These are phyloP conservation scores for Pseudogymnoascus sp. DNA, from an alignment of 2,329 filamentous ascomycete species.

Conservation along the genomic window DNA sequence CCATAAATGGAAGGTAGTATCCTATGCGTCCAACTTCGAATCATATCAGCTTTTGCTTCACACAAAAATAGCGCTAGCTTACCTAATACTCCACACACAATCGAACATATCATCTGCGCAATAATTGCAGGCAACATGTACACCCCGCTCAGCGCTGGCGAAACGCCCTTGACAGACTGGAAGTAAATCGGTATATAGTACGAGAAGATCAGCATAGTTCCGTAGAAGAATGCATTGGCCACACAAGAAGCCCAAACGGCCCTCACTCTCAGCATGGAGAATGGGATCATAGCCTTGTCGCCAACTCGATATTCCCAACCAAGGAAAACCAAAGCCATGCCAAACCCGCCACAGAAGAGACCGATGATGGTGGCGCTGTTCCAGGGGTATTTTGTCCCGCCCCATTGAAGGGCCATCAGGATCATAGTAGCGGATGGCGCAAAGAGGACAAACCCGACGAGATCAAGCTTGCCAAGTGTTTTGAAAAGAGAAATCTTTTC, in stretches of 20 bases:
- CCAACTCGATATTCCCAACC: slow-evolving; percentile 26
- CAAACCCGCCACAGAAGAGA: slow-evolving; percentile 24
- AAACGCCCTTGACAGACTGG: slow-evolving; percentile 26
- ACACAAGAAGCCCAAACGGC: slow-evolving; percentile 20
- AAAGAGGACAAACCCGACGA: slow-evolving; percentile 31
- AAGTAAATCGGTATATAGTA: slow-evolving; percentile 31
- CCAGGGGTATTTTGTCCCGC: slow-evolving; percentile 32
- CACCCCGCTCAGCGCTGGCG: slow-evolving; percentile 24
- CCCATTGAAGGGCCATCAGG: slow-evolving; percentile 33
- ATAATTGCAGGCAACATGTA: slow-evolving; percentile 23
- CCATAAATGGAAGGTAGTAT: slow-evolving; percentile 31
- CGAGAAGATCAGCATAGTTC: slow-evolving; percentile 16
- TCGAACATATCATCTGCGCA: slow-evolving; percentile 16
- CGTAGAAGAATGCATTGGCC: slow-evolving; percentile 9
- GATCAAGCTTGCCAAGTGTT: slow-evolving; percentile 28
- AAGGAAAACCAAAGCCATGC: slow-evolving; percentile 22
- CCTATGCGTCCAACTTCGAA: slow-evolving; percentile 27
- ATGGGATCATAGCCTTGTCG: slow-evolving; percentile 28
- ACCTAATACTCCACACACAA: slow-evolving; percentile 22
- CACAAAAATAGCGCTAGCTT: slow-evolving; percentile 19
- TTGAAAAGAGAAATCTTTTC: background rate
- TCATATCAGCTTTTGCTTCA: slow-evolving; percentile 14
- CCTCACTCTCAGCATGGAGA: slow-evolving; percentile 20
- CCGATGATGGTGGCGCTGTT: slow-evolving; percentile 26
- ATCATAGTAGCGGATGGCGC: slow-evolving; percentile 31